Percentiles rank a stretch among this genome's conserved stretches.
Conservation (phyloP, 768 basidiomycete species). For the Suillus subalutaceus region DNA sequence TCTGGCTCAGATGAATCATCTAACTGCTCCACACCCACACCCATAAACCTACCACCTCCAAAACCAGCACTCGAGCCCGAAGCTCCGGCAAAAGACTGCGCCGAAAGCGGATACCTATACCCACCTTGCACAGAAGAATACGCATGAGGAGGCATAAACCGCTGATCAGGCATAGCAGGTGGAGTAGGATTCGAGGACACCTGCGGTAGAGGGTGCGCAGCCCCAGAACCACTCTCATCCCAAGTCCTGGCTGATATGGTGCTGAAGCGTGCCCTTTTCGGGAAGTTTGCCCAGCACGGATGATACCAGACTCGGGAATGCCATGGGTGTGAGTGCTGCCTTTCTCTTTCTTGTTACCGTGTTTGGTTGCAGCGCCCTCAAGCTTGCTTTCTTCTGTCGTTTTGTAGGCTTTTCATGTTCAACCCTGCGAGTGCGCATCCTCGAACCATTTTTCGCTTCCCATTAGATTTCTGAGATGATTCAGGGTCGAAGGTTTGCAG, state of each 20-base stretch:
- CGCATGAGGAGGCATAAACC: background rate
- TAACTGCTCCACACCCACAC: background rate
- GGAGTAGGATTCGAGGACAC: background rate
- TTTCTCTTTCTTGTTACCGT: constrained; percentile 7
- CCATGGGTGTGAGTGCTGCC: constrained; percentile 20
- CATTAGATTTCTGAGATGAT: constrained; percentile 15
- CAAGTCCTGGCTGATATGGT: constrained; percentile 20
- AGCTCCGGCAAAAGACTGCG: background rate
- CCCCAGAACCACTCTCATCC: constrained; percentile 21
- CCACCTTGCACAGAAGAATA: background rate
- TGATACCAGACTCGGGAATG: constrained; percentile 23
- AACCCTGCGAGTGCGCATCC: constrained; percentile 12
- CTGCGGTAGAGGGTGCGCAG: background rate
- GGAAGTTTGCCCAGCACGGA: constrained; percentile 10
- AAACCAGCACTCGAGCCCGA: background rate
- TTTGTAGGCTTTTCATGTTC: constrained; percentile 18
- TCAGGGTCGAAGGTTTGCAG: constrained; percentile 28
- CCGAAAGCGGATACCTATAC: background rate
- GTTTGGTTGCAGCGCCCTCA: background rate
- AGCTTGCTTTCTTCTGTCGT: constrained; percentile 31
- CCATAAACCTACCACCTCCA: background rate
- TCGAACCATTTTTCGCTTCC: constrained; percentile 40
- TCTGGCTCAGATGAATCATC: background rate
- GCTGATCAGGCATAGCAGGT: background rate
- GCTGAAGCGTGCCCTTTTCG: constrained; percentile 16